Evolutionary conservation across 352 stramenopile genomes (phyloP), one percentile per base, ranked within the genome.

Genomic region (Elongisporangium undulatum): DNA sequence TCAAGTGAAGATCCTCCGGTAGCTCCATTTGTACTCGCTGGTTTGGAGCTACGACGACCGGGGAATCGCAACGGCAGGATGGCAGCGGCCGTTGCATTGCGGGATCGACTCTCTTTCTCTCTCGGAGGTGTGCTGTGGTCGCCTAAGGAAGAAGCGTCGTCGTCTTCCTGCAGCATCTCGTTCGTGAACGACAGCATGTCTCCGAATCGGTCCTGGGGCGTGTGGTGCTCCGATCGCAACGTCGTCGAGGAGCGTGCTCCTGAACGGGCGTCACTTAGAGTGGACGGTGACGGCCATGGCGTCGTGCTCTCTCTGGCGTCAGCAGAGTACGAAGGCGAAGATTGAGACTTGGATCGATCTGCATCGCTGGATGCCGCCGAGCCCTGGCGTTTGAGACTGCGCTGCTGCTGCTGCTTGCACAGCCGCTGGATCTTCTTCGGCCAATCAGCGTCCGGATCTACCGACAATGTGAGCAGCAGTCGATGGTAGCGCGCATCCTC

Each of bases 381-480:
- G 34, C 10, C 34, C 34, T 45, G 34, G 10, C 34, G 34, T 17
- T 17, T 45, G 17, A 45, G 9, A 17, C 34, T 45, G 13, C 34
- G 34, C 12, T 45, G 34, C 34, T 45, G 34, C 34, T 45, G 34
- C 10, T 45, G 34, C 34, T 45, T 45, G 34, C 34, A 45, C 34
- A 90, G 82, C 15, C 29, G 57, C 13, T 59, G 56, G 58, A 90
- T 73, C 63, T 89, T 89, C 38, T 57, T 75, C 24, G 63, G 66
- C 81, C 81, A 90, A 63, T 90, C 68, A 58, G 29, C 62, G 15
- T 88, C 75, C 0, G 77, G 73, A 41, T 89, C 68, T 24, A 86
- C 69, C 3, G 79, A 85, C 6, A 90, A 58, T 49, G 75, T 72
- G 2, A 89, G 55, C 51, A 90, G 61, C 21, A 76, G 70, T 0